Evolutionary conservation across 768 basidiomycete genomes (phyloP).

Genomic region (Gloeostereum incarnatum): DNA sequence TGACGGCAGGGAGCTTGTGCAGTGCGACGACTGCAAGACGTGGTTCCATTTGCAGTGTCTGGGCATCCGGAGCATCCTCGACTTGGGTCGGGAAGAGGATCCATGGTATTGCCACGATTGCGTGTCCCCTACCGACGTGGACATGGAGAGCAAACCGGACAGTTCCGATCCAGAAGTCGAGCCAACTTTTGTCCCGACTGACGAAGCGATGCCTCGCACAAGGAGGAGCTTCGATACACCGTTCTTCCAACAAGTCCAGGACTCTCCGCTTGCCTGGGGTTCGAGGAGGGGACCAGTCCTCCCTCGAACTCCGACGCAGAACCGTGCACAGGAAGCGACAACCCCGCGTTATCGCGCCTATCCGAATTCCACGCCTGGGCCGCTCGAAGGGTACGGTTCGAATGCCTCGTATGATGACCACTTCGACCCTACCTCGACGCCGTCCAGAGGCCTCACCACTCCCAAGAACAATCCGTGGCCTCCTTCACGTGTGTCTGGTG

Average conservation of each 20-base stretch:
- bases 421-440: constrained; percentile 75
- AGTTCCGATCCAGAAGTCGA: constrained; percentile 31
- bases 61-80: constrained; percentile 52
- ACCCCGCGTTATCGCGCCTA: constrained; percentile 39
- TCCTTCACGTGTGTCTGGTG: constrained; percentile 37
- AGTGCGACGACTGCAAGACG: constrained; percentile 70
- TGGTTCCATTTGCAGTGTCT: constrained; percentile 84
- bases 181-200: constrained; percentile 64
- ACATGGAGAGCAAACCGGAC: no score
- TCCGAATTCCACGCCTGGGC: constrained; percentile 24
- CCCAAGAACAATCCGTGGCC: constrained; percentile 49
- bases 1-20: constrained; percentile 70
- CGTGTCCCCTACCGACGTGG: no score
- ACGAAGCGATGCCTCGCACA: constrained; percentile 33
- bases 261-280: constrained; percentile 1
- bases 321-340: constrained; percentile 29
- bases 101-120: constrained; percentile 70
- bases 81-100: constrained; percentile 70
- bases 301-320: constrained; percentile 31
- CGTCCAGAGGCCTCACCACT: constrained; percentile 67
- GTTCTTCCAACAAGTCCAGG: constrained; percentile 47
- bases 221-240: constrained; percentile 41
- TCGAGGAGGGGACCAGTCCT: constrained; percentile 48
- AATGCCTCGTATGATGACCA: constrained; percentile 41
- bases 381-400: constrained; percentile 22